Evolutionary conservation across 2,329 filamentous ascomycete species (phyloP).

Genomic region (Ambrosiella cleistominuta): DNA sequence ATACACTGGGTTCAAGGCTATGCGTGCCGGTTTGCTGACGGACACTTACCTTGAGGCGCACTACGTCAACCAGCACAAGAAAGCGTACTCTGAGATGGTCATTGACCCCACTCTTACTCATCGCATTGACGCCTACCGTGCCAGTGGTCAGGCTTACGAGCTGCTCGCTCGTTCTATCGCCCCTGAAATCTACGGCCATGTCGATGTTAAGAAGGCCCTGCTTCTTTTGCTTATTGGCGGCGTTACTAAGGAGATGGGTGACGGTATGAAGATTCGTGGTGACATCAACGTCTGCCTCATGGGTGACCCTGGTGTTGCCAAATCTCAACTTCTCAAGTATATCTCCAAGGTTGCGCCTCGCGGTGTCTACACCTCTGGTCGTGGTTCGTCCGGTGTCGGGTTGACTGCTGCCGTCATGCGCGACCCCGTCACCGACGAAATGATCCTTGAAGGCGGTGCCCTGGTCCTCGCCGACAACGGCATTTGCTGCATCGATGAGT

Average conservation of each 20-base stretch:
- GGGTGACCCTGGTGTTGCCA: constrained; percentile 98
- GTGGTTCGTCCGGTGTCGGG: constrained; percentile 67
- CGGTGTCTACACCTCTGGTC: constrained; percentile 68
- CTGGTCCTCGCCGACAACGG: constrained; percentile 67
- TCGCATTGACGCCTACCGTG: constrained; percentile 70
- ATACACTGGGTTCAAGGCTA: constrained; percentile 97
- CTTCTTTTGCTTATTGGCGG: constrained; percentile 90
- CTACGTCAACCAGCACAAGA: constrained; percentile 88
- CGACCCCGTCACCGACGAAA: constrained; percentile 67
- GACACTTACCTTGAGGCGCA: constrained; percentile 96
- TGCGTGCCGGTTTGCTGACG: constrained; percentile 85
- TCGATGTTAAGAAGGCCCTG: constrained; percentile 95
- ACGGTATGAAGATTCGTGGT: constrained; percentile 96
- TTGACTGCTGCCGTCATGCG: constrained; percentile 71
- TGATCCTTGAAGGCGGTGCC: constrained; percentile 67
- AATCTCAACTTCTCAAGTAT: constrained; percentile 95
- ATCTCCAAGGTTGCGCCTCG: constrained; percentile 95
- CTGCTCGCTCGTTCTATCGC: constrained; percentile 91
- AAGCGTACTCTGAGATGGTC: constrained; percentile 83
- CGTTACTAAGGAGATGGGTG: constrained; percentile 89
- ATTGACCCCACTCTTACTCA: constrained; percentile 64
- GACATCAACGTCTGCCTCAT: constrained; percentile 98
- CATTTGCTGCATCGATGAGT: constrained; percentile 75
- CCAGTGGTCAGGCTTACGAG: constrained; percentile 85
- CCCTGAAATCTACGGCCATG: constrained; percentile 88